Conservation (phyloP, 2,329 filamentous ascomycete genomes). For the Cladosporium cucumerinum region DNA sequence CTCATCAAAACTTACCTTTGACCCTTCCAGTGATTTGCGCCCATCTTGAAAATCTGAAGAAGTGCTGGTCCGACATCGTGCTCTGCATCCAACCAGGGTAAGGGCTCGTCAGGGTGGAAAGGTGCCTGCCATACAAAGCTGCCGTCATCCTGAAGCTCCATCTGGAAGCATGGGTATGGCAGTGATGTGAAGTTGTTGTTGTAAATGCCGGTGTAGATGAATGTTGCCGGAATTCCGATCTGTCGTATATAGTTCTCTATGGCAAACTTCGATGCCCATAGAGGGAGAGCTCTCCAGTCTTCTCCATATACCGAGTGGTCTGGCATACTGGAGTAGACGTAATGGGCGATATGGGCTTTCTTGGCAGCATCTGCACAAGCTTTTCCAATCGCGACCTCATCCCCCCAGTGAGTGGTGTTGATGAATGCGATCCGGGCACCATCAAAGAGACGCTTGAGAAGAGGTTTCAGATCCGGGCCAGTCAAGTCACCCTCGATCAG, state of each 20-base stretch:
- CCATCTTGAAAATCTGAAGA: conserved; percentile 93
- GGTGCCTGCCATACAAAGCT: conserved; percentile 92
- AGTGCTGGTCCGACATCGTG: conserved; percentile 92
- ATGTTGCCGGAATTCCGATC: conserved; percentile 79
- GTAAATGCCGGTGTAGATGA: conserved; percentile 95
- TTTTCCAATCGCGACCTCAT: conserved; percentile 86
- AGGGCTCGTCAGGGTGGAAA: conserved; percentile 81
- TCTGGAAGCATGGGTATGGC: conserved; percentile 89
- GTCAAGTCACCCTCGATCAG: conserved; percentile 65
- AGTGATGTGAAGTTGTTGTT: conserved; percentile 98
- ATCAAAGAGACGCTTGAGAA: conserved; percentile 54
- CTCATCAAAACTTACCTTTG: conserved; percentile 52
- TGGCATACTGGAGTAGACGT: conserved; percentile 95
- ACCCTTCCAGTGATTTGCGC: conserved; percentile 76
- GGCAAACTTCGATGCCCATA: conserved; percentile 90
- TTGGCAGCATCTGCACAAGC: conserved; percentile 87
- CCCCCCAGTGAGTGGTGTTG: conserved; percentile 96
- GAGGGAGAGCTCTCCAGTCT: conserved; percentile 75
- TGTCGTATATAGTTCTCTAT: conserved; percentile 88
- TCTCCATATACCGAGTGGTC: conserved; percentile 80
- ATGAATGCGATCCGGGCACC: conserved; percentile 90
- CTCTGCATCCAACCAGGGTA: conserved; percentile 95
- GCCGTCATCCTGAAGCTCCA: conserved; percentile 80
- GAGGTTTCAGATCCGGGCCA: conserved; percentile 29
- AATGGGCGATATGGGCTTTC: conserved; percentile 79